These are phyloP conservation scores for Claviceps pazoutovae DNA, from an alignment of 2,329 filamentous ascomycete species.

Conservation along the genomic window DNA sequence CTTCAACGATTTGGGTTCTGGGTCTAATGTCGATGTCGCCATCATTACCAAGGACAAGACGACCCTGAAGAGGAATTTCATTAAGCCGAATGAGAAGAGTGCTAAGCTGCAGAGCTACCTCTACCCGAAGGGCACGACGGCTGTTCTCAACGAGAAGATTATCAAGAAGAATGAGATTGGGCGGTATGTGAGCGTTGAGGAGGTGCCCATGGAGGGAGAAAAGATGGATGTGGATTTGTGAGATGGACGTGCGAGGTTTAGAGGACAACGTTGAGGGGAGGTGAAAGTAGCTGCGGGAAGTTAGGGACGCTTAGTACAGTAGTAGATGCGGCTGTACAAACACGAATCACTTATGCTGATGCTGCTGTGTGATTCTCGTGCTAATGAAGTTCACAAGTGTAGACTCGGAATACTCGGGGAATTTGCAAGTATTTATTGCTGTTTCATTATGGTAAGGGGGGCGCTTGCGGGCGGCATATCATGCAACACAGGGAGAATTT, in stretches of 20 bases:
- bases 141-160: conserved; percentile 88
- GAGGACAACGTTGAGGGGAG: too few relatives aligned
- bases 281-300: too few relatives aligned
- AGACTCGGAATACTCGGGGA: too few relatives aligned
- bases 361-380: too few relatives aligned
- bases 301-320: too few relatives aligned
- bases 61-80: conserved; percentile 80
- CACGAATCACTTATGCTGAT: too few relatives aligned
- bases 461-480: too few relatives aligned
- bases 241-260: not conserved
- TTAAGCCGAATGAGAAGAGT: conserved; percentile 81
- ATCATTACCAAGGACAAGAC: conserved; percentile 95
- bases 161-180: conserved; percentile 88
- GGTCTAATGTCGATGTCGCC: conserved; percentile 93
- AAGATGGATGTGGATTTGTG: conserved; percentile 55
- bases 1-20: conserved; percentile 95
- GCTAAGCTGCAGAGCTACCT: conserved; percentile 88
- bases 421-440: too few relatives aligned
- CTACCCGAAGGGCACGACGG: conserved; percentile 85
- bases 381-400: too few relatives aligned
- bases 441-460: too few relatives aligned
- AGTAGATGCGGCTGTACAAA: too few relatives aligned
- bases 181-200: conserved; percentile 85
- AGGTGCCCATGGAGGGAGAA: conserved; percentile 58
- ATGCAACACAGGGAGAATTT: too few relatives aligned